These are phyloP conservation scores for Colletotrichum graminicola DNA, from an alignment of 2,329 filamentous ascomycete species.

Conservation along the genomic window DNA sequence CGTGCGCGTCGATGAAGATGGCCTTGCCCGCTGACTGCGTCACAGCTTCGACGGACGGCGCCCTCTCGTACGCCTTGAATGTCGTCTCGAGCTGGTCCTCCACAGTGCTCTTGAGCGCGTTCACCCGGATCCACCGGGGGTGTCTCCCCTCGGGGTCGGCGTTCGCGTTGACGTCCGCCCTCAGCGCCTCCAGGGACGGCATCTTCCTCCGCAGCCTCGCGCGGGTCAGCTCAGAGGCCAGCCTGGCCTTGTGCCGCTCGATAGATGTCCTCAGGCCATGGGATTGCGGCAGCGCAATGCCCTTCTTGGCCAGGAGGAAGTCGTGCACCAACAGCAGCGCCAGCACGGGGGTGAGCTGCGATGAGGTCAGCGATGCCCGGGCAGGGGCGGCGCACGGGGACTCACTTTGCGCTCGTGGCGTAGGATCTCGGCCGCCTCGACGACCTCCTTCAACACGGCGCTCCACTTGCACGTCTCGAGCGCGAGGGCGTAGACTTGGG, in stretches of 20 bases:
- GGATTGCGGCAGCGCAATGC: slow-evolving; percentile 82
- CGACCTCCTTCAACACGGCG: slow-evolving; percentile 84
- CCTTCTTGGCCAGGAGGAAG: slow-evolving; percentile 82
- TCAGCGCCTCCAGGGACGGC: slow-evolving; percentile 75
- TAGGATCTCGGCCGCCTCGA: slow-evolving; percentile 83
- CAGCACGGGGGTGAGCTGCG: slow-evolving; percentile 82
- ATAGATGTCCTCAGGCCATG: slow-evolving; percentile 84
- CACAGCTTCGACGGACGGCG: slow-evolving; percentile 68
- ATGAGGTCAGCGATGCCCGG: slow-evolving; percentile 5
- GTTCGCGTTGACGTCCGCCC: slow-evolving; percentile 66
- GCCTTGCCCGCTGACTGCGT: slow-evolving; percentile 61
- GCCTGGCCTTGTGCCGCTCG: slow-evolving; percentile 83
- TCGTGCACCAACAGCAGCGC: slow-evolving; percentile 89
- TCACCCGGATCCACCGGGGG: slow-evolving; percentile 94
- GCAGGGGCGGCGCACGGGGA: neutral
- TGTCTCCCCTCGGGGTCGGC: slow-evolving; percentile 68
- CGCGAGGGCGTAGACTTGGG: slow-evolving; percentile 88
- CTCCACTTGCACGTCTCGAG: slow-evolving; percentile 94
- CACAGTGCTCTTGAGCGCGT: slow-evolving; percentile 79
- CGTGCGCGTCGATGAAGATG: slow-evolving; percentile 81
- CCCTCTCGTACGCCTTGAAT: slow-evolving; percentile 73
- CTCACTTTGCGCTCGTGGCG: slow-evolving; percentile 85
- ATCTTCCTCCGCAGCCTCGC: slow-evolving; percentile 79
- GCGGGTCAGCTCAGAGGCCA: slow-evolving; percentile 86
- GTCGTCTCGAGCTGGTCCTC: slow-evolving; percentile 80